These are phyloP conservation scores for Clonostachys solani DNA, from an alignment of 2,329 filamentous ascomycete genomes.

Conservation along the genomic window DNA sequence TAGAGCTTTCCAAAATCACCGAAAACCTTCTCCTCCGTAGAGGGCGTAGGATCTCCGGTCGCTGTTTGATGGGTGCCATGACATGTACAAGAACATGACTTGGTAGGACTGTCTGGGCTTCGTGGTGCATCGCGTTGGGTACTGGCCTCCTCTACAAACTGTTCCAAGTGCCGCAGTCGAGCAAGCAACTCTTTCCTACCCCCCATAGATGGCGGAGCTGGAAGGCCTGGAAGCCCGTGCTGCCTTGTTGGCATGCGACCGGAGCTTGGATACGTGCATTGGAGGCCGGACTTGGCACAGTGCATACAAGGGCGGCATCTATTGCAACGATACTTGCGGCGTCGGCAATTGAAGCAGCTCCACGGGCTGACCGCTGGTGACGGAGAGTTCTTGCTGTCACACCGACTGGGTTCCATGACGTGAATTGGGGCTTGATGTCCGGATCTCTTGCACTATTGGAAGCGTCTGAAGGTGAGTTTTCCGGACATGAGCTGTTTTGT, in stretches of 20 bases:
- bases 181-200: slow-evolving; percentile 8
- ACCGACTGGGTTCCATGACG: too few species aligned
- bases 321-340: slow-evolving; percentile 46
- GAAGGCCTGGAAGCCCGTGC: neutral
- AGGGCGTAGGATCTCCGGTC: neutral
- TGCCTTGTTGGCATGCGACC: neutral
- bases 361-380: neutral
- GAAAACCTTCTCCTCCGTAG: slow-evolving; percentile 17
- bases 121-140: too few species aligned
- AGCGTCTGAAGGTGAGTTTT: too few species aligned
- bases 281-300: slow-evolving; percentile 39
- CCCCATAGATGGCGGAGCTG: neutral
- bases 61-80: too few species aligned
- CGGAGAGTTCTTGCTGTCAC: too few species aligned
- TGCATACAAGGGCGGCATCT: slow-evolving; percentile 38
- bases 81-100: too few species aligned
- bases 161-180: slow-evolving; percentile 15
- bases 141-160: neutral
- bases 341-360: slow-evolving; percentile 40
- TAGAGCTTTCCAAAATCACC: slow-evolving; percentile 60
- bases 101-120: too few species aligned
- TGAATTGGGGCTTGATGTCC: too few species aligned
- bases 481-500: too few species aligned
- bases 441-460: too few species aligned
- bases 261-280: slow-evolving; percentile 32